A percentile compares a stretch with the other conserved stretches of the same genome.
phyloP scores from a whole-genome alignment of 805 yeast genomes.

The Yarrowia sp. region DNA sequence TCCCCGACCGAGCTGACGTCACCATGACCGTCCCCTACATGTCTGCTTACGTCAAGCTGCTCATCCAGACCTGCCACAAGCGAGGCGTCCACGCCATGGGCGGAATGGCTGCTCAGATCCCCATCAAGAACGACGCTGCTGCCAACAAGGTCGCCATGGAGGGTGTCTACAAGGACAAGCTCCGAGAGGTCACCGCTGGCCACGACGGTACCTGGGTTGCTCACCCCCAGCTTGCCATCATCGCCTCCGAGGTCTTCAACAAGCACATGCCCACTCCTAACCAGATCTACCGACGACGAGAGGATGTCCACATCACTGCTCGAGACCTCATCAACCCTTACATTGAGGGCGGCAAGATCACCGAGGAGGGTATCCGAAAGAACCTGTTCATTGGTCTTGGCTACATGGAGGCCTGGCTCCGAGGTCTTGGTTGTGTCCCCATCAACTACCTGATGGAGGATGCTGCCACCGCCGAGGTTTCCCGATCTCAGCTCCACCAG shows the following conservation, averaged over 20 bases:
- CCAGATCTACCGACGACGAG: slow-evolving; percentile 56
- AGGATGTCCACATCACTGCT: slow-evolving; percentile 51
- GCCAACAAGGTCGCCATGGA: slow-evolving; percentile 64
- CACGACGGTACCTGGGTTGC: slow-evolving; percentile 80
- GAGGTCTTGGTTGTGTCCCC: slow-evolving; percentile 70
- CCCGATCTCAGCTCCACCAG: slow-evolving; percentile 67
- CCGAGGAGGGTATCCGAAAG: slow-evolving; percentile 63
- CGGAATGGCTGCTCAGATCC: slow-evolving; percentile 77
- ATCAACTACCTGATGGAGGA: slow-evolving; percentile 75
- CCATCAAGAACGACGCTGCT: slow-evolving; percentile 59
- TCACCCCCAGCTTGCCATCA: slow-evolving; percentile 65
- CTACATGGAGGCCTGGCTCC: slow-evolving; percentile 71
- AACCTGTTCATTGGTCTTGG: slow-evolving; percentile 62
- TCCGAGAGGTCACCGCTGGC: slow-evolving; percentile 63
- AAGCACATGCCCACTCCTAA: slow-evolving; percentile 73
- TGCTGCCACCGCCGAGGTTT: slow-evolving; percentile 77
- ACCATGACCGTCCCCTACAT: slow-evolving; percentile 68
- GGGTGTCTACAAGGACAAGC: slow-evolving; percentile 63
- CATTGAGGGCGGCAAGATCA: slow-evolving; percentile 56
- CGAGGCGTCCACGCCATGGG: slow-evolving; percentile 76
- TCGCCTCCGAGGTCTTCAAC: slow-evolving; percentile 65
- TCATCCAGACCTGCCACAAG: slow-evolving; percentile 65
- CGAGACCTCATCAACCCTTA: slow-evolving; percentile 59
- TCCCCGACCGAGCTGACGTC: slow-evolving; percentile 68
- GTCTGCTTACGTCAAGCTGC: slow-evolving; percentile 60